Percentiles rank a stretch among this genome's conserved stretches.
phyloP scores from a whole-genome alignment of 1,139 yeast genomes.

The Schwanniomyces etchellsii region DNA sequence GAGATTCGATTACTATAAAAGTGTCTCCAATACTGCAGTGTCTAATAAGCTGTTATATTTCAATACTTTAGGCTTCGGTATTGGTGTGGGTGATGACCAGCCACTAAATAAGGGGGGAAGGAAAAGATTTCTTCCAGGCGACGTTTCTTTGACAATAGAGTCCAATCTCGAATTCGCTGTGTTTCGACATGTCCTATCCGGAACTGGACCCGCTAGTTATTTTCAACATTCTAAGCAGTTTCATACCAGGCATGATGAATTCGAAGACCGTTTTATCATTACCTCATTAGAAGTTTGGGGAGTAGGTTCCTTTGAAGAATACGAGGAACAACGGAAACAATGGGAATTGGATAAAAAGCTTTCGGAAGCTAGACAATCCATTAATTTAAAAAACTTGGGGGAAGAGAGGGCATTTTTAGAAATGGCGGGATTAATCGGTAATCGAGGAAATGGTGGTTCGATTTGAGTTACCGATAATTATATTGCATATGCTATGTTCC shows the following conservation, averaged over 20 bases:
- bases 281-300: constrained; percentile 91
- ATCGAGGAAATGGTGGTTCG: constrained; percentile 54
- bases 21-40: constrained; percentile 25
- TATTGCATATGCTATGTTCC: too few relatives aligned
- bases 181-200: constrained; percentile 55
- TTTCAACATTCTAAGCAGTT: constrained; percentile 23
- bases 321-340: constrained; percentile 66
- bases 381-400: constrained; percentile 59
- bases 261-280: constrained; percentile 67
- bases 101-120: constrained; percentile 46
- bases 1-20: constrained; percentile 47
- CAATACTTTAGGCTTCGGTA: constrained; percentile 66
- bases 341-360: constrained; percentile 94
- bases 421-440: constrained; percentile 86
- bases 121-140: constrained; percentile 48
- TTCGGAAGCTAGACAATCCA: constrained; percentile 69
- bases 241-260: constrained; percentile 27
- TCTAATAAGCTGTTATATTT: constrained; percentile 48
- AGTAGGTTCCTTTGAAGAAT: constrained; percentile 69
- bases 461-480: constrained; percentile 6
- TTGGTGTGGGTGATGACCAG: constrained; percentile 73
- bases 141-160: constrained; percentile 75
- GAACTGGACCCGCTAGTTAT: constrained; percentile 17
- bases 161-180: constrained; percentile 74
- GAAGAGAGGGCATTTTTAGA: constrained; percentile 86